A percentile compares a stretch with the other conserved stretches of the same genome.
phyloP scores from a whole-genome alignment of 2,329 filamentous ascomycete species.

The Calonectria pteridis region DNA sequence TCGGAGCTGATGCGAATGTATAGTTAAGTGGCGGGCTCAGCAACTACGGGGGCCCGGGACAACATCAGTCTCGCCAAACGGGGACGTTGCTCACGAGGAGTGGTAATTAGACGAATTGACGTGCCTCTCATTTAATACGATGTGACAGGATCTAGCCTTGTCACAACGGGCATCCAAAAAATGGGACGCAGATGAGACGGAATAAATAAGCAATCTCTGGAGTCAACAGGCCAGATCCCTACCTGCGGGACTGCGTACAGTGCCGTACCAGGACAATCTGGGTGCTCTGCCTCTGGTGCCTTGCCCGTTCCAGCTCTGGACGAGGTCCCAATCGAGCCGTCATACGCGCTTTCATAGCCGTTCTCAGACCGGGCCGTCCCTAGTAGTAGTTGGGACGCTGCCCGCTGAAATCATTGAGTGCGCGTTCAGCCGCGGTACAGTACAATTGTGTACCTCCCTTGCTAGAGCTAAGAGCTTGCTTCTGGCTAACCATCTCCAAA shows the following conservation, averaged over 20 bases:
- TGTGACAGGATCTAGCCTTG: conserved; percentile 20
- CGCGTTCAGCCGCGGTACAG: conserved; percentile 1
- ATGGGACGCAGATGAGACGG: conserved; percentile 33
- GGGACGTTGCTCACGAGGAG: conserved; percentile 1
- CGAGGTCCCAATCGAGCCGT: conserved; percentile 28
- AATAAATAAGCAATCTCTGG: conserved; percentile 39
- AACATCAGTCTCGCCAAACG: conserved; percentile 3
- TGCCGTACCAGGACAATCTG: conserved; percentile 27
- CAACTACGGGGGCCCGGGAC: conserved; percentile 15
- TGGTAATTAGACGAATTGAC: conserved; percentile 18
- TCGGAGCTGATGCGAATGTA: conserved; percentile 4
- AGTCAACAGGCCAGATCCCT: conserved; percentile 35
- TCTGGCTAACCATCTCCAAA: conserved; percentile 23
- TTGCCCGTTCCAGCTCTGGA: conserved; percentile 28
- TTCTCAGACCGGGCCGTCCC: conserved; percentile 44
- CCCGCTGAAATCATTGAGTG: conserved; percentile 17
- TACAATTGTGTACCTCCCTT: conserved; percentile 26
- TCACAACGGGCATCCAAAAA: conserved; percentile 18
- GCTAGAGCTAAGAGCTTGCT: conserved; percentile 20
- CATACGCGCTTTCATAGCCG: conserved; percentile 37
- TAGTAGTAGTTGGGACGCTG: conserved; percentile 37
- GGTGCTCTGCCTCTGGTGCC: conserved; percentile 23
- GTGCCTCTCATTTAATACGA: conserved; percentile 22
- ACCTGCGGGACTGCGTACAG: conserved; percentile 26
- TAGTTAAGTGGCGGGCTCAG: conserved; percentile 31